A percentile compares a stretch with the other conserved stretches of the same genome.
Conservation (phyloP, 2,329 filamentous ascomycete species). For the Septoria petroselini region DNA sequence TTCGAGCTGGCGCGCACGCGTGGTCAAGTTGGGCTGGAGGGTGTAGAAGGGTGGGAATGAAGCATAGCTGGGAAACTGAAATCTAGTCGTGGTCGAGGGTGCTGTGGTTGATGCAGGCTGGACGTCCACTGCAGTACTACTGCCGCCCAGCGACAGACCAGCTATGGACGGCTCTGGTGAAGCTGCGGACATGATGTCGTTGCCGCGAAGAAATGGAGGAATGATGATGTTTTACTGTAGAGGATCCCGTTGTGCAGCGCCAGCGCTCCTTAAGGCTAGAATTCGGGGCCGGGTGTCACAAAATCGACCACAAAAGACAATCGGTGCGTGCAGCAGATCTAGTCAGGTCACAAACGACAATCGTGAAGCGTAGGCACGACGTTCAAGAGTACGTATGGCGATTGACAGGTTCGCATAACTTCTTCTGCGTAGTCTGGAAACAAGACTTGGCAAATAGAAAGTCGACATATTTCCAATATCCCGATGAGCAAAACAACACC, state of each 20-base stretch:
- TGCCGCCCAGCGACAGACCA: slow-evolving; percentile 16
- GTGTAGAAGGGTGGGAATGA: slow-evolving; percentile 84
- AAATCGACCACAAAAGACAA: too few relatives aligned
- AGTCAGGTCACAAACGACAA: too few relatives aligned
- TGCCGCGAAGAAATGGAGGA: neutral
- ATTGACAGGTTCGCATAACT: too few relatives aligned
- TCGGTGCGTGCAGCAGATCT: too few relatives aligned
- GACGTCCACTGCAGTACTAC: neutral
- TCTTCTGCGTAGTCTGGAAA: neutral
- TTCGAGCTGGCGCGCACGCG: slow-evolving; percentile 69
- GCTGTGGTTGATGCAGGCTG: neutral
- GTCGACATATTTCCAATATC: neutral
- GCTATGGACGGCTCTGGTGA: neutral
- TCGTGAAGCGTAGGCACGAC: too few relatives aligned
- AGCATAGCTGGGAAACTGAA: slow-evolving; percentile 54
- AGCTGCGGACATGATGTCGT: neutral
- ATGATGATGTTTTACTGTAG: neutral
- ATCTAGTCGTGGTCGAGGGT: slow-evolving; percentile 23
- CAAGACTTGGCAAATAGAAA: neutral
- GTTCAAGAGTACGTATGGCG: too few relatives aligned
- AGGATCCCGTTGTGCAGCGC: too few relatives aligned
- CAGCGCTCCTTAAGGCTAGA: too few relatives aligned
- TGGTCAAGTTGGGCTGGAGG: slow-evolving; percentile 69
- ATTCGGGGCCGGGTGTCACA: too few relatives aligned
- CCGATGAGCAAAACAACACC: neutral